These are phyloP conservation scores for Albugo laibachii DNA, from an alignment of 352 stramenopile genomes.

Conservation along the genomic window DNA sequence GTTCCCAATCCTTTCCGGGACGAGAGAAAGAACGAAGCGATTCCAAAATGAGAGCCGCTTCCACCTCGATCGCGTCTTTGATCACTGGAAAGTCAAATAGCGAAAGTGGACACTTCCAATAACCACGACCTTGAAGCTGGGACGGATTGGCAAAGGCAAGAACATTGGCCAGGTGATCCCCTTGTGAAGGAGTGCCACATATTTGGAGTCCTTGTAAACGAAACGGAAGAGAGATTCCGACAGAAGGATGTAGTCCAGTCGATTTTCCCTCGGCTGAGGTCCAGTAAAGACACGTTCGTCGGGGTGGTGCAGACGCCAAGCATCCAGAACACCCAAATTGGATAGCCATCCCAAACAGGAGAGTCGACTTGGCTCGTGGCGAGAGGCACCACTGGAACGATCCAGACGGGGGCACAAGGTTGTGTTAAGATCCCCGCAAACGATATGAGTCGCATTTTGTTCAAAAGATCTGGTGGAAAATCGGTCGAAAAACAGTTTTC, in stretches of 20 bases:
- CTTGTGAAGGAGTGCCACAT: too few species aligned
- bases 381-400: too few species aligned
- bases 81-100: slow-evolving; percentile 4
- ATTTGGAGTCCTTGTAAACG: too few species aligned
- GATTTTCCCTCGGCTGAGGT: slow-evolving; percentile 2
- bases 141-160: too few species aligned
- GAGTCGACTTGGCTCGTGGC: background rate
- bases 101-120: background rate
- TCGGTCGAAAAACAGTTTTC: too few species aligned
- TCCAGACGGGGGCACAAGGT: too few species aligned
- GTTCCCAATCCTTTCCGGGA: slow-evolving; percentile 5
- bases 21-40: background rate
- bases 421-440: too few species aligned
- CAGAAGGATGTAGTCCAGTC: slow-evolving; percentile 11
- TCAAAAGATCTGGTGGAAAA: too few species aligned
- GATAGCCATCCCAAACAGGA: slow-evolving; percentile 4
- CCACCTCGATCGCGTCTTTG: slow-evolving; percentile 1
- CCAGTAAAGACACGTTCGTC: background rate
- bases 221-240: background rate
- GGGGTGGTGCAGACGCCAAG: slow-evolving; percentile 6
- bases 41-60: background rate
- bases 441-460: too few species aligned
- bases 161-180: too few species aligned
- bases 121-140: too few species aligned
- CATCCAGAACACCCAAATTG: slow-evolving; percentile 5